phyloP scores from a whole-genome alignment of 2,329 filamentous ascomycete genomes.

The Alternaria rosae region DNA sequence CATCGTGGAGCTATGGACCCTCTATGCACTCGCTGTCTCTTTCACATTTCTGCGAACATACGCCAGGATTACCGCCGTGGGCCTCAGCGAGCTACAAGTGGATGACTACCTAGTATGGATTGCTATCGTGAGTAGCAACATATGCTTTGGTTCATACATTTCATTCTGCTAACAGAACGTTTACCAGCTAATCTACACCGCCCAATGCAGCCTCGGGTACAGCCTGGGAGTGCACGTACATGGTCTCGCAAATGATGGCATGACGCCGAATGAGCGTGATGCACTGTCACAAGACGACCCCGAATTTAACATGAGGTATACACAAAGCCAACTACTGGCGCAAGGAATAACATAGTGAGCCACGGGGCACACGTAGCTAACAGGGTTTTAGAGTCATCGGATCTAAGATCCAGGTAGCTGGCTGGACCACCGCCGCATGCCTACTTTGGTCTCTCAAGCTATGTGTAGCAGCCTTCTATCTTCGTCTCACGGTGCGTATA shows the following conservation, averaged over 20 bases:
- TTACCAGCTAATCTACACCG: not conserved
- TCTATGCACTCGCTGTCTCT: not conserved
- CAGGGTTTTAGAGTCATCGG: not conserved
- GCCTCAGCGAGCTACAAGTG: not conserved
- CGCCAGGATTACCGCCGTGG: not conserved
- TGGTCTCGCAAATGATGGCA: not conserved
- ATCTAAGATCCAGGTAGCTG: slow-evolving; percentile 46
- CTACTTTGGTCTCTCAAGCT: slow-evolving; percentile 63
- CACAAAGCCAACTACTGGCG: rapidly evolving
- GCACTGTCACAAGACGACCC: not conserved
- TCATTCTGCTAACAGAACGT: rapidly evolving
- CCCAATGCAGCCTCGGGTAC: not conserved
- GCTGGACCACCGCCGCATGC: slow-evolving; percentile 63
- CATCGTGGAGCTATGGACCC: not conserved
- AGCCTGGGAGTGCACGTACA: not conserved
- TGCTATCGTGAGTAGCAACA: not conserved
- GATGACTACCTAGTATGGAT: not conserved
- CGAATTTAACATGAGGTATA: not conserved
- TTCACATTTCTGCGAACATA: not conserved
- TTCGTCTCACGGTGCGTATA: slow-evolving; percentile 53
- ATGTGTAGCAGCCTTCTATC: slow-evolving; percentile 65
- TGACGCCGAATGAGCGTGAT: not conserved
- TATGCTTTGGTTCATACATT: not conserved
- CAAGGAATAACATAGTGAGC: too few species aligned
- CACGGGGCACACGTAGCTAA: not conserved